These are phyloP conservation scores for Protomyces macrosporus DNA, from an alignment of 1,139 yeast genomes.

Conservation along the genomic window DNA sequence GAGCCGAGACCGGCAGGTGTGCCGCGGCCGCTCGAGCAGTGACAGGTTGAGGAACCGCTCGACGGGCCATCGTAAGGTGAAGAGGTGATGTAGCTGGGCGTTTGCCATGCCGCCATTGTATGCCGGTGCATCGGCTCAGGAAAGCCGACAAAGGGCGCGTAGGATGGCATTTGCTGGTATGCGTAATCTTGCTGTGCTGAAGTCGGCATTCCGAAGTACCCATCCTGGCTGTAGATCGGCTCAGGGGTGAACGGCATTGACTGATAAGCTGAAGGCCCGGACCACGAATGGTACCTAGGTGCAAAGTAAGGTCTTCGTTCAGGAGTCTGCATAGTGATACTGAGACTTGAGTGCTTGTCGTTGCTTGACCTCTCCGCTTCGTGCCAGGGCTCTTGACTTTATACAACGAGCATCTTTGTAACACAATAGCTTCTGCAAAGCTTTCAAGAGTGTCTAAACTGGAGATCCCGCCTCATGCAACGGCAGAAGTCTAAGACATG, in stretches of 20 bases:
- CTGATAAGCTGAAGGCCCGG: background rate
- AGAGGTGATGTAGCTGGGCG: background rate
- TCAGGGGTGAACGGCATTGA: background rate
- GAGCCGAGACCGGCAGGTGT: background rate
- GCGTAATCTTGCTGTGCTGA: background rate
- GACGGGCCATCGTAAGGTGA: background rate
- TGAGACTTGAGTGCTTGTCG: no score
- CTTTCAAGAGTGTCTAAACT: no score
- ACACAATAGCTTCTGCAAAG: no score
- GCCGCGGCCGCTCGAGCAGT: background rate
- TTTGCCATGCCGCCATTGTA: background rate
- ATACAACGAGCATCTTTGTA: no score
- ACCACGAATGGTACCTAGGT: background rate
- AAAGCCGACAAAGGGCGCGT: background rate
- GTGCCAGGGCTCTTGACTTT: no score
- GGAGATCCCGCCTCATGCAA: no score
- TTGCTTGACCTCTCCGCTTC: no score
- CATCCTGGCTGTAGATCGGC: background rate
- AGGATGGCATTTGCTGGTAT: background rate
- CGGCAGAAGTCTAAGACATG: no score
- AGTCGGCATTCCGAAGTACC: background rate
- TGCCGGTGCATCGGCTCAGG: background rate
- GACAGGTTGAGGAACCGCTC: background rate
- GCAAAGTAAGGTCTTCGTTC: background rate
- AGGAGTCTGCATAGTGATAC: background rate